Conservation (phyloP, 768 basidiomycete species). For the Mycena capillaripes region DNA sequence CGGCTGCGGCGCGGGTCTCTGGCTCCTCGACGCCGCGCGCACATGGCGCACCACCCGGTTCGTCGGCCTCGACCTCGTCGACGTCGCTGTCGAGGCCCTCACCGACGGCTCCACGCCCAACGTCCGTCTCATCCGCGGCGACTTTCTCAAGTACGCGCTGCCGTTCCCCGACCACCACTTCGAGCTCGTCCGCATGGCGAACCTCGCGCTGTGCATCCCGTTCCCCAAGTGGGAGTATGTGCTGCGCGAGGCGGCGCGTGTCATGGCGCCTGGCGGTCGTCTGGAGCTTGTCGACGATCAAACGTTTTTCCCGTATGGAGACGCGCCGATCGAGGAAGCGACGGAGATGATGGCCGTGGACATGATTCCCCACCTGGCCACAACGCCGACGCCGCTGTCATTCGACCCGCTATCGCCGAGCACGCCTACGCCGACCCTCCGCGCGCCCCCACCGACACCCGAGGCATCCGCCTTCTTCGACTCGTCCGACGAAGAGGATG, state of each 20-base stretch:
- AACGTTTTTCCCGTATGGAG: conserved; percentile 72
- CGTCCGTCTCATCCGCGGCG: conserved; percentile 69
- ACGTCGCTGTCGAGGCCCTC: conserved; percentile 56
- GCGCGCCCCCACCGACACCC: conserved; percentile 29
- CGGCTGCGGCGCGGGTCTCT: conserved; percentile 81
- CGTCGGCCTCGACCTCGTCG: conserved; percentile 77
- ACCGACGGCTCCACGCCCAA: conserved; percentile 36
- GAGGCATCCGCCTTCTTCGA: conserved; percentile 35
- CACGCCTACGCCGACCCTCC: conserved; percentile 17
- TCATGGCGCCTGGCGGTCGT: conserved; percentile 71
- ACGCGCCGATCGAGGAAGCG: conserved; percentile 39
- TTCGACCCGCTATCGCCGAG: conserved; percentile 13
- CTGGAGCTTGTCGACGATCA: conserved; percentile 85
- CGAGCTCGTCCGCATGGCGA: conserved; percentile 82
- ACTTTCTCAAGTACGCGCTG: conserved; percentile 71
- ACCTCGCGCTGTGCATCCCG: conserved; percentile 74
- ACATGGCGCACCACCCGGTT: conserved; percentile 74
- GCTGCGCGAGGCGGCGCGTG: conserved; percentile 71
- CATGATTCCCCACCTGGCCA: background rate
- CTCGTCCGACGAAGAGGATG: conserved; percentile 31
- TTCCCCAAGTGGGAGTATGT: conserved; percentile 71
- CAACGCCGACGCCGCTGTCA: background rate
- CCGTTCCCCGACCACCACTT: conserved; percentile 77
- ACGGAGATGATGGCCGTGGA: background rate
- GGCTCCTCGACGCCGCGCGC: conserved; percentile 73